Conservation (phyloP, 139 green algal genomes). For the Pseudopediastrum boryanum region DNA sequence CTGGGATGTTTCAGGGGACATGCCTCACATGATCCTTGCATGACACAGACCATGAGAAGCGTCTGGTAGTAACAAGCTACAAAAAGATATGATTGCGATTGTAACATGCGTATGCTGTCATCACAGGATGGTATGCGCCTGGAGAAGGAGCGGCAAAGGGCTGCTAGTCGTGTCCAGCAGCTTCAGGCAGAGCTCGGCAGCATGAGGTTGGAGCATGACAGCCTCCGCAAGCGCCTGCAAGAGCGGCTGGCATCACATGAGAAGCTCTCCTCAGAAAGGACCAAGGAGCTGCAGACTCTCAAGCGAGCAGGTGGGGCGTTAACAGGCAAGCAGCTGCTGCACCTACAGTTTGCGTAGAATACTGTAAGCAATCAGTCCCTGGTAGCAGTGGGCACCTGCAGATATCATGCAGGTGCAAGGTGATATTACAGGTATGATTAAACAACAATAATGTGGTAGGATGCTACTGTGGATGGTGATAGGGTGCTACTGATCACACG, state of each 20-base stretch:
- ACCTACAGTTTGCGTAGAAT: too few species aligned
- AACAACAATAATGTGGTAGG: not conserved
- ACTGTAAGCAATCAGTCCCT: not conserved
- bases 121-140: not conserved
- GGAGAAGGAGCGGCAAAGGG: constrained; percentile 24
- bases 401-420: not conserved
- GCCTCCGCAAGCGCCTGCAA: constrained; percentile 3
- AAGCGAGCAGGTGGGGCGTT: not conserved
- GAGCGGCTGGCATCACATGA: constrained; percentile 17
- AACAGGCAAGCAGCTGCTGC: too few species aligned
- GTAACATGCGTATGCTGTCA: too few species aligned
- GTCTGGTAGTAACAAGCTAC: too few species aligned
- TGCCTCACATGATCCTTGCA: too few species aligned
- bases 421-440: not conserved
- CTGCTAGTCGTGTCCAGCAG: constrained; percentile 15
- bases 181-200: constrained; percentile 9
- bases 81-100: too few species aligned
- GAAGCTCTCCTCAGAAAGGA: constrained; percentile 4
- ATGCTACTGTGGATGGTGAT: not conserved
- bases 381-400: not conserved
- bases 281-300: constrained; percentile 11
- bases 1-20: too few species aligned
- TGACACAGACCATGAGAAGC: too few species aligned
- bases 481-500: not conserved
- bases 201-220: constrained; percentile 17